phyloP scores from a whole-genome alignment of 805 yeast genomes.

The Teunomyces barrocoloradensis region DNA sequence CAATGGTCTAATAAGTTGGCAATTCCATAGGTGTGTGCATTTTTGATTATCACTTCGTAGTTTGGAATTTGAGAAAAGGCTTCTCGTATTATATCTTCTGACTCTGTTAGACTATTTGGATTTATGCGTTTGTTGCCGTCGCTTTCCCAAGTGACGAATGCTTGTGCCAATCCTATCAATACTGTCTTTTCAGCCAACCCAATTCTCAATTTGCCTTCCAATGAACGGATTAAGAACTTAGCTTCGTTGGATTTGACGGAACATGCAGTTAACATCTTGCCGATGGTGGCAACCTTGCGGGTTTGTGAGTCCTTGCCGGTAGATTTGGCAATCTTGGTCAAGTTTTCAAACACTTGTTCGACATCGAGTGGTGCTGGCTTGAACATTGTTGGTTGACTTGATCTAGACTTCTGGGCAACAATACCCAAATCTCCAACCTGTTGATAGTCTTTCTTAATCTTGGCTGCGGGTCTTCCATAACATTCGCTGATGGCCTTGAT shows the following conservation, averaged over 20 bases:
- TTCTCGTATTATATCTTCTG: slow-evolving; percentile 78
- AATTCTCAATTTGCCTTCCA: slow-evolving; percentile 90
- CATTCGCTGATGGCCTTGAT: slow-evolving; percentile 88
- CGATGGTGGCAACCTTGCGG: slow-evolving; percentile 74
- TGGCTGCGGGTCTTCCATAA: slow-evolving; percentile 75
- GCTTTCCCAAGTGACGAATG: slow-evolving; percentile 63
- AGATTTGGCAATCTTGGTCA: slow-evolving; percentile 72
- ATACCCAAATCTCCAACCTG: slow-evolving; percentile 87
- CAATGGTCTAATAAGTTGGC: slow-evolving; percentile 62
- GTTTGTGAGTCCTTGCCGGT: slow-evolving; percentile 82
- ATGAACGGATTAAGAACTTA: slow-evolving; percentile 80
- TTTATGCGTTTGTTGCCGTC: slow-evolving; percentile 19
- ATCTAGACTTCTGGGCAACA: slow-evolving; percentile 81
- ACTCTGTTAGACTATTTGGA: slow-evolving; percentile 51
- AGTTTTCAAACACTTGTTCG: slow-evolving; percentile 65
- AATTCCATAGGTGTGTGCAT: slow-evolving; percentile 67
- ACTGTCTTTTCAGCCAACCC: slow-evolving; percentile 95
- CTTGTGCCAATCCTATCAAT: slow-evolving; percentile 77
- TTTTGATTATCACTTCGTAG: slow-evolving; percentile 72
- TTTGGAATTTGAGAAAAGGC: slow-evolving; percentile 91
- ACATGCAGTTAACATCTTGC: slow-evolving; percentile 81
- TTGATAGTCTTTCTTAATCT: slow-evolving; percentile 70
- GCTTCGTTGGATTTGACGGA: slow-evolving; percentile 71
- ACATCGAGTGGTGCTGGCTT: slow-evolving; percentile 81
- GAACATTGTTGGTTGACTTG: slow-evolving; percentile 89